Base-by-base conservation (phyloP, 2,329 filamentous ascomycete genomes). In the Sclerotinia spermophila region DNA sequence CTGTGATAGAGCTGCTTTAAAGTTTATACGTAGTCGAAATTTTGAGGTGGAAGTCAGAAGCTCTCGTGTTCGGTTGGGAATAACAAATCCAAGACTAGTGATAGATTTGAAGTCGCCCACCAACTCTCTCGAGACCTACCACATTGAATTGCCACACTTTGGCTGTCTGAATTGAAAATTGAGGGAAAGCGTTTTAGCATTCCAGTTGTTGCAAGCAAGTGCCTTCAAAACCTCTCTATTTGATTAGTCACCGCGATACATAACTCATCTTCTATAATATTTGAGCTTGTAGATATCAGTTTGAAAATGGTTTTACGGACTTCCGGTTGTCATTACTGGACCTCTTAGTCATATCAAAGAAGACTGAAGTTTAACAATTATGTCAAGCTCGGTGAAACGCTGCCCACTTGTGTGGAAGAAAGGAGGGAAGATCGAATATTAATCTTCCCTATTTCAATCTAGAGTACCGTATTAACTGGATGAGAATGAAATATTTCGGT, bases 231-330 rank as follows among this genome's bases (percentile, higher is more conserved):
- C n/a, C 7, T 58, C 21, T 58, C 11, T 5, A 8, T 15, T 3
- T 7, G 11, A 15, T 5, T 10, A 11, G 8, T 38, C 5, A 2
- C 24, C 21, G 19, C 4, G 21, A 58, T 21, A n/a, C 30, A 8
- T 38, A 7, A 7, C 2, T 15, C 5, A n/a, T 38, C 0, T 38
- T 3, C 21, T n/a, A 38, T 13, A 5, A 21, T 24, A 6, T 15
- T 1, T 7, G 21, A 3, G n/a, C 7, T 4, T 2, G 15, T 5
- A 2, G 11, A 24, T 2, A n/a, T 0, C 1, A 17, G 7, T 56
- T 0, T 13, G n/a, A 17, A 53, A 7, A 27, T 8, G 1, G 5
- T 15, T 1, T 27, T 3, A 7, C 3, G n/a, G 13, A n/a, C n/a
- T n/a, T n/a, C n/a, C n/a, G 5, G 2, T 27, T 15, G n/a, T n/a